Evolutionary conservation across 2,329 filamentous ascomycete genomes (phyloP).

Genomic region (Colletotrichum siamense): DNA sequence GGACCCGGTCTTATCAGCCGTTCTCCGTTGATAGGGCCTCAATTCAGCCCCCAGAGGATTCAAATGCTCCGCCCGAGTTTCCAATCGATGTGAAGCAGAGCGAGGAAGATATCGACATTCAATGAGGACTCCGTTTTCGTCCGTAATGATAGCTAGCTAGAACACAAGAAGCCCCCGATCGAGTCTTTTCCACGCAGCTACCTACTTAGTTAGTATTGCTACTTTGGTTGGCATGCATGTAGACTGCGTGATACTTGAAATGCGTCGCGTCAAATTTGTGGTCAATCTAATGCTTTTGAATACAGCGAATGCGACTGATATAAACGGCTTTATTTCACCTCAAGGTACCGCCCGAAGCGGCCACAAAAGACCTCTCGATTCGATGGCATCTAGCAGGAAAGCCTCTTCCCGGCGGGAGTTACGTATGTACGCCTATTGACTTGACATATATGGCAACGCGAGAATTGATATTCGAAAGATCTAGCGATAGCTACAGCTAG

Average conservation of each 20-base stretch:
- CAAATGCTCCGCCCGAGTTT: not conserved
- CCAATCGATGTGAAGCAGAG: not conserved
- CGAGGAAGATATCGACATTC: not conserved
- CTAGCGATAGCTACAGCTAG: not conserved
- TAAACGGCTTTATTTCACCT: not conserved
- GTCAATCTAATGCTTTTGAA: rapidly evolving
- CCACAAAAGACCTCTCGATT: not conserved
- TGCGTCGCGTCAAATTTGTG: rapidly evolving
- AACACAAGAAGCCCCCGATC: not conserved
- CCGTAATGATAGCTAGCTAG: not conserved
- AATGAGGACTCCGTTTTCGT: not conserved
- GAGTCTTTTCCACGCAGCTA: not conserved
- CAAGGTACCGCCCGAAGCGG: not conserved
- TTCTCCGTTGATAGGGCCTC: not conserved
- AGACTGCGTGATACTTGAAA: not conserved
- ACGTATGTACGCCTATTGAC: too few species aligned
- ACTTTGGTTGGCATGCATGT: rapidly evolving
- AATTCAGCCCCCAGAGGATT: not conserved
- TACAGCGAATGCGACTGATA: not conserved
- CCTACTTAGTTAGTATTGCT: not conserved
- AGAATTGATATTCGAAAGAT: not conserved
- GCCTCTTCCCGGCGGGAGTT: not conserved
- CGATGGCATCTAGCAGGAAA: not conserved
- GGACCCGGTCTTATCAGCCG: not conserved
- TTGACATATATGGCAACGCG: not conserved